Conservation (phyloP, 768 basidiomycete species). For the Auricularia heimuer region DNA sequence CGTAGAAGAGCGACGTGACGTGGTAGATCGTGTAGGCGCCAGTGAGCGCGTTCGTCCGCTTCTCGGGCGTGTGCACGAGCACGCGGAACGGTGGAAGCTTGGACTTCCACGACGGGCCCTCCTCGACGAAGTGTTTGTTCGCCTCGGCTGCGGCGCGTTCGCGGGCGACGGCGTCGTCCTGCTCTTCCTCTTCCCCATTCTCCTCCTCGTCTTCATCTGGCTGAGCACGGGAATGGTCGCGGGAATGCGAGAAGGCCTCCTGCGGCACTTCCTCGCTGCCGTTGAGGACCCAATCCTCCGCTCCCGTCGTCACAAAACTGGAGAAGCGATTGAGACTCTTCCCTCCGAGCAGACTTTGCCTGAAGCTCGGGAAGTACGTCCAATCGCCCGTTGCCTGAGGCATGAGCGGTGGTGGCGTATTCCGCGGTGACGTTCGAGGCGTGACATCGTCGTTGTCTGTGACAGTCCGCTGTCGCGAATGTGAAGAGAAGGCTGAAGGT, state of each 20-base stretch:
- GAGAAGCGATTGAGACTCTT: conserved; percentile 80
- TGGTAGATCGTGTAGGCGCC: conserved; percentile 68
- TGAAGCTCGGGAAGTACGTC: conserved; percentile 51
- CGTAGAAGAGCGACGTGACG: conserved; percentile 63
- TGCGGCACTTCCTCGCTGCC: conserved; percentile 28
- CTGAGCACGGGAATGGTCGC: background rate
- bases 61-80: conserved; percentile 73
- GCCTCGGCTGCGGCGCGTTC: conserved; percentile 41
- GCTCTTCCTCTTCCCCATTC: conserved; percentile 20
- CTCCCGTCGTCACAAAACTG: conserved; percentile 76
- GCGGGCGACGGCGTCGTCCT: conserved; percentile 8
- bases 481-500: conserved; percentile 23
- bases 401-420: conserved; percentile 32
- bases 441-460: background rate
- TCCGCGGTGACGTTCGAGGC: background rate
- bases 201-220: conserved; percentile 26
- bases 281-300: conserved; percentile 73
- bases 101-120: conserved; percentile 61
- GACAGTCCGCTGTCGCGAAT: background rate
- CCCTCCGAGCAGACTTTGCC: conserved; percentile 57
- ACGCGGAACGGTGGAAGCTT: conserved; percentile 66
- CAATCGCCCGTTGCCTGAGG: conserved; percentile 69
- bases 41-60: conserved; percentile 53
- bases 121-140: conserved; percentile 62
- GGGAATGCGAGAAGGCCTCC: conserved; percentile 3